A percentile compares a stretch with the other conserved stretches of the same genome.
Conservation (phyloP, 768 basidiomycete genomes). For the Naganishia friedmannii region DNA sequence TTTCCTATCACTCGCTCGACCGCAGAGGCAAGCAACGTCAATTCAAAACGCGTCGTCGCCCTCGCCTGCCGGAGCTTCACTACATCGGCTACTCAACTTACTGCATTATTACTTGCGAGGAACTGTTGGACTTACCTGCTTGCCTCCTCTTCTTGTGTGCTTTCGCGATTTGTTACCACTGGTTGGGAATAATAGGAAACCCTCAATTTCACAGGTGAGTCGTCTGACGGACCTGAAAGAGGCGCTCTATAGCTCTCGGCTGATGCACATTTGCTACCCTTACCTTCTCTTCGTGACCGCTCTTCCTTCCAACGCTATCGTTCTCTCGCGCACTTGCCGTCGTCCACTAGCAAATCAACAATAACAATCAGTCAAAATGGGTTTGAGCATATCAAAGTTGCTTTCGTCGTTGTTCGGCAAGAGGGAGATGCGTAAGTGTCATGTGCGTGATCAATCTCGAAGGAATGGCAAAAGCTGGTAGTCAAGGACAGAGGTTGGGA, state of each 20-base stretch:
- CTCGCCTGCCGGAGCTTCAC: not conserved
- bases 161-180: not conserved
- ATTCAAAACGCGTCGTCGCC: constrained; percentile 1
- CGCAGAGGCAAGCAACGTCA: not conserved
- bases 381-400: constrained; percentile 56
- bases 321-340: not conserved
- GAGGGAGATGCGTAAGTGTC: constrained; percentile 94
- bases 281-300: not conserved
- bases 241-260: not conserved
- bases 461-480: not conserved
- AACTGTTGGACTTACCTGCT: constrained; percentile 2
- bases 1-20: not conserved
- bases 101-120: not conserved
- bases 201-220: constrained; percentile 2
- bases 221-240: not conserved
- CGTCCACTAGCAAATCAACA: not conserved
- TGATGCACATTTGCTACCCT: not conserved
- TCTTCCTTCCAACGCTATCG: not conserved
- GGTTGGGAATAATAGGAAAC: not conserved
- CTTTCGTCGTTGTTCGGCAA: constrained; percentile 89
- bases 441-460: not conserved
- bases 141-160: constrained; percentile 1
- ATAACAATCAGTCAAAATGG: constrained; percentile 47
- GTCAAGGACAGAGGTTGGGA: not conserved
- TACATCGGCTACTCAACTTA: not conserved